These are phyloP conservation scores for Suhomyces taliae DNA, from an alignment of 1,139 yeast genomes.

Conservation along the genomic window DNA sequence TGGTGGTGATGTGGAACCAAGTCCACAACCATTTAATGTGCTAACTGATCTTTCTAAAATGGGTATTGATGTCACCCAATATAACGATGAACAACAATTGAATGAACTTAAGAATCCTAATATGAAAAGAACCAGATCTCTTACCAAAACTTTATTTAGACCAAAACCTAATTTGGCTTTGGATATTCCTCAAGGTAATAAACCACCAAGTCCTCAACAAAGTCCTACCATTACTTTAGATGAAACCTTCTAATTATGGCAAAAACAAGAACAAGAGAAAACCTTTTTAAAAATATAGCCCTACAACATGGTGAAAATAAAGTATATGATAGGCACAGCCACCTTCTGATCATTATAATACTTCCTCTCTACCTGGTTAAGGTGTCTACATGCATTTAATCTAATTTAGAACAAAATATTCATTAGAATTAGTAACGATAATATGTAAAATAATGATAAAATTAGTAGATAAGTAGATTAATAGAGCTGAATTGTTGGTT, in stretches of 20 bases:
- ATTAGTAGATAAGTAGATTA: too few relatives aligned
- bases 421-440: too few relatives aligned
- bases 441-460: too few relatives aligned
- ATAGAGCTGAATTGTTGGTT: too few relatives aligned
- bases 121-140: conserved; percentile 23
- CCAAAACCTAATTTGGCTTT: conserved; percentile 27
- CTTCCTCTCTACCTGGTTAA: too few relatives aligned
- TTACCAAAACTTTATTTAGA: conserved; percentile 38
- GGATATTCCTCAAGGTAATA: conserved; percentile 15
- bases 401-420: too few relatives aligned
- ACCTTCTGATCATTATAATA: too few relatives aligned
- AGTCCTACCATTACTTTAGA: conserved; percentile 47
- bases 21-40: conserved; percentile 35
- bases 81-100: conserved; percentile 25
- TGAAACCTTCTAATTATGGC: conserved; percentile 20
- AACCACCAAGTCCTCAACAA: conserved; percentile 16
- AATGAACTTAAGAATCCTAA: conserved; percentile 19
- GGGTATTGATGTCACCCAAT: conserved; percentile 30
- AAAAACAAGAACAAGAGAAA: too few relatives aligned
- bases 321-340: too few relatives aligned
- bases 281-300: too few relatives aligned
- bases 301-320: too few relatives aligned
- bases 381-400: too few relatives aligned
- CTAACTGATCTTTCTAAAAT: conserved; percentile 29
- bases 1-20: conserved; percentile 30